Evolutionary conservation across 805 yeast species (phyloP).

Genomic region (Zygosaccharomyces gambellarensis): DNA sequence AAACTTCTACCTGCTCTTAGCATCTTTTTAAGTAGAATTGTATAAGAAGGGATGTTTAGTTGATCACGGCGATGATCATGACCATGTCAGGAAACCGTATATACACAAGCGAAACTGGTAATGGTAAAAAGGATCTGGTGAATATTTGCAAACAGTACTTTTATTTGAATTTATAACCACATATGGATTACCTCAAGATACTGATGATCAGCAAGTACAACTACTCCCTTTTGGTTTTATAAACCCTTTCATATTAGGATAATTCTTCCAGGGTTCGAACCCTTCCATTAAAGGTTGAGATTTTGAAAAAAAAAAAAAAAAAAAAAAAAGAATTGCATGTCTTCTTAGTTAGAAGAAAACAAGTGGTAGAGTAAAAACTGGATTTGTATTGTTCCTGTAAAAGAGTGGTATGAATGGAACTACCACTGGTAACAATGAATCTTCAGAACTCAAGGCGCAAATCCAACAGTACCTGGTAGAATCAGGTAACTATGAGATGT

Average conservation of each 20-base stretch:
- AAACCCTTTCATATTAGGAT: not conserved
- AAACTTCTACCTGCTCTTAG: not conserved
- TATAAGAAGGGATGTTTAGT: not conserved
- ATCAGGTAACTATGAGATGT: constrained; percentile 75
- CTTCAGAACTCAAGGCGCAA: constrained; percentile 44
- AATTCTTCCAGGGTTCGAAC: constrained; percentile 2
- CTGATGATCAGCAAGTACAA: no score
- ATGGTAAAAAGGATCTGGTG: not conserved
- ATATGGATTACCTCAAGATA: no score
- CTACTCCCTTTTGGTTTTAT: not conserved
- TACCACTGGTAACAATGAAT: constrained; percentile 2
- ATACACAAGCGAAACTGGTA: not conserved
- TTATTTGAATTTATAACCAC: not conserved
- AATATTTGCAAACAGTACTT: not conserved
- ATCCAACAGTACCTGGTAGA: constrained; percentile 67
- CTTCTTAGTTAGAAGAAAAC: no score
- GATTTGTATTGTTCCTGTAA: not conserved
- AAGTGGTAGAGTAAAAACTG: no score
- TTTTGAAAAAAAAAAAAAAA: constrained; percentile 1
- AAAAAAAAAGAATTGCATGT: not conserved
- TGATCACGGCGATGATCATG: not conserved
- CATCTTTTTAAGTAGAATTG: not conserved
- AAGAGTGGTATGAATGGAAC: constrained; percentile 8
- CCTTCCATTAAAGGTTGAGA: not conserved
- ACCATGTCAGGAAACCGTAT: not conserved